Conservation (phyloP, 805 yeast genomes). For the Saturnispora galanensis region DNA sequence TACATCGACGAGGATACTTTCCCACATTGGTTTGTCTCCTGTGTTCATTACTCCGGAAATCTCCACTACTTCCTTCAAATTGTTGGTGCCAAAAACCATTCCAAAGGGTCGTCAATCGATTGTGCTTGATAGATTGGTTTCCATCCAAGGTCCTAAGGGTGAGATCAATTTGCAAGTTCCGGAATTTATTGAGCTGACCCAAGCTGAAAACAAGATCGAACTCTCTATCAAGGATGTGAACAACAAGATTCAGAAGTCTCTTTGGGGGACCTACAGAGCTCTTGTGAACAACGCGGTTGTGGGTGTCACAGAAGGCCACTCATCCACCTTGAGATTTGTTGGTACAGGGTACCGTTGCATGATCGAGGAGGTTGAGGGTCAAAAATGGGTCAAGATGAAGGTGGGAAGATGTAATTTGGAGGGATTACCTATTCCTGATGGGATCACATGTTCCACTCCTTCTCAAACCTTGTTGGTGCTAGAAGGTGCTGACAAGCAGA, state of each 20-base stretch:
- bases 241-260: slow-evolving; percentile 62
- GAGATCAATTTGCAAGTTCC: slow-evolving; percentile 55
- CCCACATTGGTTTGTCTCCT: slow-evolving; percentile 78
- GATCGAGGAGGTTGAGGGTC: slow-evolving; percentile 44
- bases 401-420: slow-evolving; percentile 83
- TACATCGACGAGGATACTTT: slow-evolving; percentile 21
- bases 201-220: slow-evolving; percentile 7
- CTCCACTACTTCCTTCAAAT: slow-evolving; percentile 33
- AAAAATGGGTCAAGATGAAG: slow-evolving; percentile 59
- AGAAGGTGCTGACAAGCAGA: slow-evolving; percentile 83
- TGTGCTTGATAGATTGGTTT: slow-evolving; percentile 46
- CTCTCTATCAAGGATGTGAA: slow-evolving; percentile 50
- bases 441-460: slow-evolving; percentile 66
- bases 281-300: slow-evolving; percentile 64
- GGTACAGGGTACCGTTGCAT: slow-evolving; percentile 96
- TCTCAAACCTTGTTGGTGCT: slow-evolving; percentile 76
- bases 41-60: slow-evolving; percentile 60
- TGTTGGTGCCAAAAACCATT: slow-evolving; percentile 48
- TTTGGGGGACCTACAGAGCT: slow-evolving; percentile 94
- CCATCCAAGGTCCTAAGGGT: slow-evolving; percentile 74
- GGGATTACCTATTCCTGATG: slow-evolving; percentile 66
- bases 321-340: slow-evolving; percentile 75
- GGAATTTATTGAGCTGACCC: slow-evolving; percentile 45
- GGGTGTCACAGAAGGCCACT: slow-evolving; percentile 92
- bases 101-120: slow-evolving; percentile 57